Percentiles rank a stretch among this genome's conserved stretches.
phyloP scores from a whole-genome alignment of 2,329 filamentous ascomycete genomes.

The Sporothrix curviconia region DNA sequence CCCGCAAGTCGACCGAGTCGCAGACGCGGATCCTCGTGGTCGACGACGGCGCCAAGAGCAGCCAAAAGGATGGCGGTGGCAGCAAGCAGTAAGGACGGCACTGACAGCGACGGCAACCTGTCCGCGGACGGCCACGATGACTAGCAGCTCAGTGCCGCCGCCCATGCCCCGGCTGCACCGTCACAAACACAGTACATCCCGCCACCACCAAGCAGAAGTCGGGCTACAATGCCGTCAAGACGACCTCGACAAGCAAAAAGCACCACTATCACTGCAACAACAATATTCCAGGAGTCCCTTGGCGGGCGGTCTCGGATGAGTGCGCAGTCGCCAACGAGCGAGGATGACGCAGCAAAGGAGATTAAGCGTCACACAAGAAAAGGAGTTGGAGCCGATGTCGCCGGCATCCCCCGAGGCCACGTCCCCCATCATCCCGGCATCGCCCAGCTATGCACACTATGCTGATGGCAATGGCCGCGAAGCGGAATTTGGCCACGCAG shows the following conservation, averaged over 20 bases:
- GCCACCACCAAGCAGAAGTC: background rate
- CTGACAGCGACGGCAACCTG: background rate
- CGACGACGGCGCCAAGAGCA: background rate
- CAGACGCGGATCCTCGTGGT: constrained; percentile 2
- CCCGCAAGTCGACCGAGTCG: constrained; percentile 12
- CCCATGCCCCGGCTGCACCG: constrained; percentile 1
- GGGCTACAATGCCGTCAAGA: background rate
- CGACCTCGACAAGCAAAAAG: background rate
- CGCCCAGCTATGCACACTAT: background rate
- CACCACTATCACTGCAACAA: too few relatives aligned
- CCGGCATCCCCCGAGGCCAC: background rate
- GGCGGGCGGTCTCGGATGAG: background rate
- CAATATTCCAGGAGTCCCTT: background rate
- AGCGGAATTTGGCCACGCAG: background rate
- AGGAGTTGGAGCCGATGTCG: background rate
- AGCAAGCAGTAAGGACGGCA: background rate
- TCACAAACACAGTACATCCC: constrained; percentile 1
- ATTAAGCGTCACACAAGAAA: background rate
- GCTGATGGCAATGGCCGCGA: background rate
- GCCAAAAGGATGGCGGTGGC: background rate
- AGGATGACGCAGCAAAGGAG: background rate
- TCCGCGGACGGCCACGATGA: background rate
- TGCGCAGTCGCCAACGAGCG: background rate
- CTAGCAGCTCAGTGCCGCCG: background rate
- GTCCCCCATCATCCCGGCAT: background rate